Conservation (phyloP, 306 rosid genomes). For the Quercus dentata region DNA sequence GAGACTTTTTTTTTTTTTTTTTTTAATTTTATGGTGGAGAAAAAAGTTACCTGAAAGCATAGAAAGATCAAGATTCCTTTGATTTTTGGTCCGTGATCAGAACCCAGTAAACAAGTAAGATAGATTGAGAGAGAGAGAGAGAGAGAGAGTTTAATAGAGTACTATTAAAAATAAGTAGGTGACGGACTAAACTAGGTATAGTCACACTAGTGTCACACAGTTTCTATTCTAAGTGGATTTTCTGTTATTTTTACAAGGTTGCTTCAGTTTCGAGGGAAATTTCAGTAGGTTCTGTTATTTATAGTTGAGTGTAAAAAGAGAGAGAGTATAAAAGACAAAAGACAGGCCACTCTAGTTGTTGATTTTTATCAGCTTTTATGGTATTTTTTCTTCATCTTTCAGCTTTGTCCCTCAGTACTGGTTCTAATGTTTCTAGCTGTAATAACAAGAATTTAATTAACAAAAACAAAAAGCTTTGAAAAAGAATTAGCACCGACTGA, state of each 20-base stretch:
- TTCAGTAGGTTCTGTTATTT: constrained; percentile 18
- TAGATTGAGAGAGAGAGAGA: background rate
- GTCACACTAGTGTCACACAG: background rate
- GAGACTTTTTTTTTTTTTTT: background rate
- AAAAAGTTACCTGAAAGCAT: constrained; percentile 27
- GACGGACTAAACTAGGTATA: constrained; percentile 31
- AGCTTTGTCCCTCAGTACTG: no score
- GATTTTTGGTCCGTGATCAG: constrained; percentile 38
- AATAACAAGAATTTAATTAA: no score
- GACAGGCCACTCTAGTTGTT: background rate
- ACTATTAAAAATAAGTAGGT: background rate
- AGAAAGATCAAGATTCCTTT: constrained; percentile 48
- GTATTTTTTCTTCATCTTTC: no score
- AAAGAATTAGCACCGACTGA: no score
- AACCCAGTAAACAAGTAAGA: background rate
- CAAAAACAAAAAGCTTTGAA: no score
- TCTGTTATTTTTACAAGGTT: background rate
- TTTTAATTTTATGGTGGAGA: constrained; percentile 20
- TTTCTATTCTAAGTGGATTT: no score
- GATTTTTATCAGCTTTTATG: no score
- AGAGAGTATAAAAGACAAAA: background rate
- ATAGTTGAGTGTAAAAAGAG: background rate
- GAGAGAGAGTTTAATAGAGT: constrained; percentile 1
- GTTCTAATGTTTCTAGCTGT: no score
- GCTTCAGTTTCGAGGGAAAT: constrained; percentile 20